A percentile compares a stretch with the other conserved stretches of the same genome.
These are phyloP conservation scores for Diaporthe citriasiana DNA, from an alignment of 2,329 filamentous ascomycete genomes.

Conservation along the genomic window DNA sequence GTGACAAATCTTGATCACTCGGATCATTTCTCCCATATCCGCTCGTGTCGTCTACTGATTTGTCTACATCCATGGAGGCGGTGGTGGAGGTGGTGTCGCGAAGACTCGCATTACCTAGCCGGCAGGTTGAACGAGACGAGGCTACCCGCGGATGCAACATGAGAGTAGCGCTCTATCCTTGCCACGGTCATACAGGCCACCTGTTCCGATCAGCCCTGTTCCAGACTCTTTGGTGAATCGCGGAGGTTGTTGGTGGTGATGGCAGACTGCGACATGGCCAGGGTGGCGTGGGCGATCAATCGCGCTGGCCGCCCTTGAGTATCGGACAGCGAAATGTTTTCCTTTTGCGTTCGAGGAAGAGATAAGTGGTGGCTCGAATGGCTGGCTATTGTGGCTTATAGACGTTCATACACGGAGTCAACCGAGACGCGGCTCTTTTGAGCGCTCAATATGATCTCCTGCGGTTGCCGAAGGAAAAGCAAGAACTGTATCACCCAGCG, in stretches of 20 bases:
- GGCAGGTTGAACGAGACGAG: slow-evolving; percentile 19
- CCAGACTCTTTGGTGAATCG: neutral
- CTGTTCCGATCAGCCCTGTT: slow-evolving; percentile 8
- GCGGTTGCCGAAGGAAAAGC: slow-evolving; percentile 13
- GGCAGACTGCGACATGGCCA: slow-evolving; percentile 11
- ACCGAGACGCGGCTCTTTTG: slow-evolving; percentile 33
- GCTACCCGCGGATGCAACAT: slow-evolving; percentile 23
- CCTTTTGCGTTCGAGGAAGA: slow-evolving; percentile 1
- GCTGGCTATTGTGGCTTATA: slow-evolving; percentile 9
- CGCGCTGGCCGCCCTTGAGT: slow-evolving; percentile 8
- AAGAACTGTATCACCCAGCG: slow-evolving; percentile 17
- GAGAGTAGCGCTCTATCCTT: neutral
- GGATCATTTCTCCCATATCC: slow-evolving; percentile 9
- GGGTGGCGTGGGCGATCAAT: neutral
- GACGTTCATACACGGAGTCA: slow-evolving; percentile 34
- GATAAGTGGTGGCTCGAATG: slow-evolving; percentile 9
- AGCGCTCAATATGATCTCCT: slow-evolving; percentile 8
- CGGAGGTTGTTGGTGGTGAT: neutral
- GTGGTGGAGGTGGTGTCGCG: slow-evolving; percentile 25
- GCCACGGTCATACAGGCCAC: neutral
- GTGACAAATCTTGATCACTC: neutral
- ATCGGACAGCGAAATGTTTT: neutral
- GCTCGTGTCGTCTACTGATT: slow-evolving; percentile 3
- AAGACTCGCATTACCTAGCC: slow-evolving; percentile 11
- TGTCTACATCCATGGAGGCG: neutral